Percentiles rank a stretch among this genome's conserved stretches.
phyloP scores from a whole-genome alignment of 164 flowering plant species.

The Amborella trichopoda region DNA sequence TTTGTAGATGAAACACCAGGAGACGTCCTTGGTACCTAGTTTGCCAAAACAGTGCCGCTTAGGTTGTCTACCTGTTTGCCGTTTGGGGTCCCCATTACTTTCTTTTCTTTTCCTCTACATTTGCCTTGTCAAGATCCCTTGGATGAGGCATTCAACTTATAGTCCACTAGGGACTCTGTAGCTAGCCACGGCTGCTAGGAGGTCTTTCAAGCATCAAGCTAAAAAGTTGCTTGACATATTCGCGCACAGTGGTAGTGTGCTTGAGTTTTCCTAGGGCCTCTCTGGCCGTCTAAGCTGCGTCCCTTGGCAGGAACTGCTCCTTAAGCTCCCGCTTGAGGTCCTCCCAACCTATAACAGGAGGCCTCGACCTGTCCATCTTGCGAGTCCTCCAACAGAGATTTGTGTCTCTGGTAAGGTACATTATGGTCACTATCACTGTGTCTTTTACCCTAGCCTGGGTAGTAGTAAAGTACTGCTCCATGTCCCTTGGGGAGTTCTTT shows the following conservation, averaged over 20 bases:
- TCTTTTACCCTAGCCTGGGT: background rate
- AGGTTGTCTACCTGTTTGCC: too few relatives aligned
- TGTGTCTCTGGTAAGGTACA: constrained; percentile 3
- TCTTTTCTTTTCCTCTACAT: too few relatives aligned
- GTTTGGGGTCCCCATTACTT: too few relatives aligned
- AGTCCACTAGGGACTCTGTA: constrained; percentile 2
- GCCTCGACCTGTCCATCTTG: background rate
- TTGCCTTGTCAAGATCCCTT: too few relatives aligned
- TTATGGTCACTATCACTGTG: background rate
- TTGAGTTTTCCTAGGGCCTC: constrained; percentile 3
- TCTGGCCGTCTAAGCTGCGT: constrained; percentile 8
- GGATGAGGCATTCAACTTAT: background rate
- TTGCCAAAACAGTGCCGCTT: too few relatives aligned
- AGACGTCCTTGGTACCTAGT: background rate
- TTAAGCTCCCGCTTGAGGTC: constrained; percentile 5
- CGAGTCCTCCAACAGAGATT: constrained; percentile 4
- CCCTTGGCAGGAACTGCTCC: constrained; percentile 7
- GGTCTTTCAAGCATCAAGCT: constrained; percentile 9
- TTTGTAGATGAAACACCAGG: background rate
- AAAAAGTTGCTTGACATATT: constrained; percentile 9
- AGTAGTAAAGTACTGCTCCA: constrained; percentile 9
- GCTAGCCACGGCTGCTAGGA: constrained; percentile 1
- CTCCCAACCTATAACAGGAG: background rate
- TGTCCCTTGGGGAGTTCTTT: constrained; percentile 9
- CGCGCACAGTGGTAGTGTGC: background rate